phyloP scores from a whole-genome alignment of 2,329 filamentous ascomycete species.

The Phaeosphaeria sp. region DNA sequence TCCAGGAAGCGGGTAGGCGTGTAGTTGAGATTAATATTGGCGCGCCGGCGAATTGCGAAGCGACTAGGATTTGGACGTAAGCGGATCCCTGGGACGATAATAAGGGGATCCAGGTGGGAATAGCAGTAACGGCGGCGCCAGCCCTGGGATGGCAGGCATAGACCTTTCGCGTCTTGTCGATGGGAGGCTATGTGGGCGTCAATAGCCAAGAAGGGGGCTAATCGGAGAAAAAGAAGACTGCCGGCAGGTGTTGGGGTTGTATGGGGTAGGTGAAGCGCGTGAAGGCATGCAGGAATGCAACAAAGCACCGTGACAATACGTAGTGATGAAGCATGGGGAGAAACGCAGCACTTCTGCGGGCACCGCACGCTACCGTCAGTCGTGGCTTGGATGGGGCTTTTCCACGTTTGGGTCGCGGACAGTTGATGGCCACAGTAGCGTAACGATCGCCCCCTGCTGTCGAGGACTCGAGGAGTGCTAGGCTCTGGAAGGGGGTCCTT shows the following conservation, averaged over 20 bases:
- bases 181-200: conserved; percentile 29
- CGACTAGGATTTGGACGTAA: conserved; percentile 29
- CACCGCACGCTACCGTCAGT: conserved; percentile 37
- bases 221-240: conserved; percentile 31
- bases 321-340: conserved; percentile 26
- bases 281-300: conserved; percentile 34
- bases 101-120: conserved; percentile 24
- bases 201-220: conserved; percentile 19
- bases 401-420: conserved; percentile 31
- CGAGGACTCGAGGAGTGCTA: conserved; percentile 26
- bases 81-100: conserved; percentile 32
- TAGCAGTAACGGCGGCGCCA: conserved; percentile 37
- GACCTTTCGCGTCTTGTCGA: conserved; percentile 25
- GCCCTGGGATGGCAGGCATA: conserved; percentile 28
- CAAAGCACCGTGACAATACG: conserved; percentile 23
- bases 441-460: conserved; percentile 40
- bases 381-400: conserved; percentile 31
- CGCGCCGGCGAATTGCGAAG: conserved; percentile 35
- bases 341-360: conserved; percentile 32
- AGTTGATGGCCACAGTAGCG: conserved; percentile 37
- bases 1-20: conserved; percentile 24
- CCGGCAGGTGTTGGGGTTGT: conserved; percentile 12
- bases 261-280: conserved; percentile 35
- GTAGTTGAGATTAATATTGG: conserved; percentile 29
- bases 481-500: conserved; percentile 20